Evolutionary conservation across 768 basidiomycete species (phyloP).

Genomic region (Panus rudis): DNA sequence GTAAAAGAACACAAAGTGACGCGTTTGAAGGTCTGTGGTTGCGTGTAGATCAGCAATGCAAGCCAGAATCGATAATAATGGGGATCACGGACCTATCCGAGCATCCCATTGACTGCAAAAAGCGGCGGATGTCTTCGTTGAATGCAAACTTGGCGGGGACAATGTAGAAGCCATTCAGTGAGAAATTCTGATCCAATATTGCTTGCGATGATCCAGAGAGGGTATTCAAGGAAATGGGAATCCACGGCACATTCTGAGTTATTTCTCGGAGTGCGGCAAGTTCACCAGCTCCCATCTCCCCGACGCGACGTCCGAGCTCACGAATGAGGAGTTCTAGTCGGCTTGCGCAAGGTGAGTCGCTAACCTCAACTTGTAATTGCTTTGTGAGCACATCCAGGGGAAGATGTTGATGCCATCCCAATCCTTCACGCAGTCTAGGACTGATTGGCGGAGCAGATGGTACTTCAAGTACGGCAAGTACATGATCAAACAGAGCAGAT

Average conservation of each 20-base stretch:
- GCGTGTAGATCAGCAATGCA: too few relatives aligned
- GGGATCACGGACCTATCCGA: too few relatives aligned
- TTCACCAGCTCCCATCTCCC: not conserved
- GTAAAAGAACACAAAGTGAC: too few relatives aligned
- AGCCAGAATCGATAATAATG: too few relatives aligned
- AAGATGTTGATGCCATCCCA: slow-evolving; percentile 36
- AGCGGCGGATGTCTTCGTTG: slow-evolving; percentile 9
- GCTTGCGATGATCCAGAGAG: too few relatives aligned
- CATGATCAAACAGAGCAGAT: slow-evolving; percentile 31
- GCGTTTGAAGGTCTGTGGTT: too few relatives aligned
- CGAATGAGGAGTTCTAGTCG: not conserved
- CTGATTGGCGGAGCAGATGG: slow-evolving; percentile 2
- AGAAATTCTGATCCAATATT: too few relatives aligned
- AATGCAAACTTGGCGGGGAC: not conserved
- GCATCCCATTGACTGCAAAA: not conserved
- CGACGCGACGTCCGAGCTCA: not conserved
- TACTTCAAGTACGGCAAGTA: slow-evolving; percentile 26
- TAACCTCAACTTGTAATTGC: not conserved
- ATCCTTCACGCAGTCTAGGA: slow-evolving; percentile 1
- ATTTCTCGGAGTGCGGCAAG: not conserved
- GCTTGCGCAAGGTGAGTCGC: not conserved
- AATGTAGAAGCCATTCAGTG: not conserved
- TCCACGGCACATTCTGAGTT: not conserved
- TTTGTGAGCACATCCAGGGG: slow-evolving; percentile 7
- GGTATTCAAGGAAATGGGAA: too few relatives aligned